These are phyloP conservation scores for Echium plantagineum DNA, from an alignment of 257 asterid genomes.

Conservation along the genomic window DNA sequence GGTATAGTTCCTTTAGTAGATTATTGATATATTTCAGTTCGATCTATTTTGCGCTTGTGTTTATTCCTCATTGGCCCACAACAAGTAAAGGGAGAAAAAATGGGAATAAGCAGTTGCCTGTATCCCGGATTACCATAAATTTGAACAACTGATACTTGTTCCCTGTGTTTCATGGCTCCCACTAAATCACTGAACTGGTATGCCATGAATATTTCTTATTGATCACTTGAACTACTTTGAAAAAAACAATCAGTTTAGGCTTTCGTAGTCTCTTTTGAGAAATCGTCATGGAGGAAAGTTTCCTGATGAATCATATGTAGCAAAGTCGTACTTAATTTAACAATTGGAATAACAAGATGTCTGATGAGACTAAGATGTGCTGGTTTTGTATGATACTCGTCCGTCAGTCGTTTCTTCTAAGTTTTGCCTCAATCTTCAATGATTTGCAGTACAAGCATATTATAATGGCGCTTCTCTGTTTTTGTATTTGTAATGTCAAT, in stretches of 20 bases:
- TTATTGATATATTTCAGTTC: background rate
- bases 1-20: conserved; percentile 25
- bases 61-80: background rate
- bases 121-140: background rate
- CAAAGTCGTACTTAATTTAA: background rate
- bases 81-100: background rate
- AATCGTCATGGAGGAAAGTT: background rate
- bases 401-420: no score
- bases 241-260: no score
- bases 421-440: no score
- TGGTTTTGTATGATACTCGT: background rate
- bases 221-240: background rate
- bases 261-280: no score
- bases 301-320: background rate
- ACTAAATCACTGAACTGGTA: background rate
- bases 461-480: no score
- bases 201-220: background rate
- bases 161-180: background rate
- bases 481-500: no score
- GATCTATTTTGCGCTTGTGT: background rate
- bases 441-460: background rate
- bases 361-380: background rate
- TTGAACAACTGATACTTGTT: background rate
- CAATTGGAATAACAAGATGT: background rate
- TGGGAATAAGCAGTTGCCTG: background rate